Evolutionary conservation across 2,329 filamentous ascomycete species (phyloP).

Genomic region (Pseudogymnoascus sp.): DNA sequence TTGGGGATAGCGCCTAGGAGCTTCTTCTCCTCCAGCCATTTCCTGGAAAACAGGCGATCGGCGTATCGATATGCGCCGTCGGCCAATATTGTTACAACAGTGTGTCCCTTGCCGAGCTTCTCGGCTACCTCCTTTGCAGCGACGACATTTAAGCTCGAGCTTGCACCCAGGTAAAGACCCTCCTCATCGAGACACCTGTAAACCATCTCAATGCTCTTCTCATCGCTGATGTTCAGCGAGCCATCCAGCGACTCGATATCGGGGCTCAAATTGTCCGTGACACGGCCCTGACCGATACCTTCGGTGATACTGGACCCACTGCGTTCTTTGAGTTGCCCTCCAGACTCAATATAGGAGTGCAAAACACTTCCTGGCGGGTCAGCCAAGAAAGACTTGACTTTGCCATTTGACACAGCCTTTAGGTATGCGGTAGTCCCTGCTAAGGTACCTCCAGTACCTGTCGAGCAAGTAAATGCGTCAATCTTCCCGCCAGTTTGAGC

Average conservation of each 20-base stretch:
- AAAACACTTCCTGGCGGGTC: conserved; percentile 91
- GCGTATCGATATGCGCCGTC: conserved; percentile 98
- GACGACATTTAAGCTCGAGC: conserved; percentile 87
- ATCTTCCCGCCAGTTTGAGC: conserved; percentile 75
- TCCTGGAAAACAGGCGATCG: conserved; percentile 82
- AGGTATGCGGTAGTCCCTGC: conserved; percentile 83
- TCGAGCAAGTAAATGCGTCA: conserved; percentile 92
- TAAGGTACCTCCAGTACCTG: conserved; percentile 84
- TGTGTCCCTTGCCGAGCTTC: conserved; percentile 79
- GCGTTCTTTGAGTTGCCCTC: conserved; percentile 74
- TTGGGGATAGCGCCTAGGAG: conserved; percentile 72
- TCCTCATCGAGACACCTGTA: conserved; percentile 95
- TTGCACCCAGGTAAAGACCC: conserved; percentile 88
- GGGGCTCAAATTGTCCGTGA: conserved; percentile 87
- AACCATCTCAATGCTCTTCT: conserved; percentile 95
- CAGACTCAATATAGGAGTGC: conserved; percentile 81
- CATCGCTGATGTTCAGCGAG: conserved; percentile 75
- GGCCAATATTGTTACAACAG: conserved; percentile 86
- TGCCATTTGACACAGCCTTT: conserved; percentile 69
- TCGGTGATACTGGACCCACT: conserved; percentile 87
- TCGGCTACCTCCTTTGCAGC: conserved; percentile 90
- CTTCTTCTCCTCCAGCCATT: conserved; percentile 83
- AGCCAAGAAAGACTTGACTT: conserved; percentile 80
- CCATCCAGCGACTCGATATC: conserved; percentile 81
- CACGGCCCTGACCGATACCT: conserved; percentile 90